phyloP scores from a whole-genome alignment of 2,329 filamentous ascomycete genomes.

The Monosporascus ibericus region DNA sequence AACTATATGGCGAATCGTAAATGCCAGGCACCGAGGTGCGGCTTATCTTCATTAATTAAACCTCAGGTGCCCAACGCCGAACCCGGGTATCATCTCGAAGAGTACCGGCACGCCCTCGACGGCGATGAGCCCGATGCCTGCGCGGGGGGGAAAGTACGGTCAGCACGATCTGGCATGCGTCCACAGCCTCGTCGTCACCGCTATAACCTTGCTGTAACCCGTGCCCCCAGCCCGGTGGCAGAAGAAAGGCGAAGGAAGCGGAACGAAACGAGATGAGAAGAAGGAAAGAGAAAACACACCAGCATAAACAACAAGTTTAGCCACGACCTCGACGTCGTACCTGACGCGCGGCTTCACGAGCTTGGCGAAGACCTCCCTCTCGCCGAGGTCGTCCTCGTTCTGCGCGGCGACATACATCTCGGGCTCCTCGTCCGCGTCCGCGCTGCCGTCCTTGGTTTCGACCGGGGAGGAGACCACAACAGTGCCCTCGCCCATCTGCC shows the following conservation, averaged over 20 bases:
- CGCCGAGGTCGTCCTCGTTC: conserved; percentile 52
- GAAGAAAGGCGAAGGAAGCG: not conserved
- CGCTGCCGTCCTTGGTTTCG: conserved; percentile 20
- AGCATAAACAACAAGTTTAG: conserved; percentile 89
- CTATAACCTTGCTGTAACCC: too few species aligned
- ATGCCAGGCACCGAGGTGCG: too few species aligned
- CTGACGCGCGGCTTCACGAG: conserved; percentile 82
- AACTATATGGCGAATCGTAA: too few species aligned
- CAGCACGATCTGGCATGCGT: too few species aligned
- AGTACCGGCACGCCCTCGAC: conserved; percentile 39
- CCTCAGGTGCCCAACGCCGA: conserved; percentile 25
- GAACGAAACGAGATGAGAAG: not conserved
- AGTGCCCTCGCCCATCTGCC: conserved; percentile 65
- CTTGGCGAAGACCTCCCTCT: conserved; percentile 76
- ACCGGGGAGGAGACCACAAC: conserved; percentile 29
- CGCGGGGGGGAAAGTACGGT: not conserved
- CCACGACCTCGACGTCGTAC: conserved; percentile 98
- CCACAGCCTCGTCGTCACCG: too few species aligned
- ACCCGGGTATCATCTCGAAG: conserved; percentile 33
- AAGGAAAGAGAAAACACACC: conserved; percentile 48
- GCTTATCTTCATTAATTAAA: not conserved
- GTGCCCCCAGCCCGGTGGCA: too few species aligned
- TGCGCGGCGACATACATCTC: conserved; percentile 34
- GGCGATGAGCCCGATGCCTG: conserved; percentile 27
- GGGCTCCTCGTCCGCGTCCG: conserved; percentile 25